These are phyloP conservation scores for Neltuma alba DNA, from an alignment of 306 rosid species.

Conservation along the genomic window DNA sequence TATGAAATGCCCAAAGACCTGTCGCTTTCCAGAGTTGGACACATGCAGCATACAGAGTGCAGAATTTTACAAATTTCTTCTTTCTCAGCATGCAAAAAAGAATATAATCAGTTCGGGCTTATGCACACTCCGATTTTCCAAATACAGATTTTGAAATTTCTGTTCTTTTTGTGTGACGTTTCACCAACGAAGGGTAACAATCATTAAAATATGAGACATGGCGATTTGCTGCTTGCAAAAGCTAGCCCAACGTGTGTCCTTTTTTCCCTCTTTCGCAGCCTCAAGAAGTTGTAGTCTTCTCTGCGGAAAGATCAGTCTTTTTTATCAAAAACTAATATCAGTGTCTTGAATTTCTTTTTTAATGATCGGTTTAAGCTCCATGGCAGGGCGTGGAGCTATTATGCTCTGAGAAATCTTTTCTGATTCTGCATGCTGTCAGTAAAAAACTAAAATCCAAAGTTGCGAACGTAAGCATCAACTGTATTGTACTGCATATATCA, in stretches of 20 bases:
- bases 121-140: conserved; percentile 15
- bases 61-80: conserved; percentile 61
- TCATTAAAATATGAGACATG: conserved; percentile 32
- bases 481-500: neutral
- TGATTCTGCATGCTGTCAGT: conserved; percentile 10
- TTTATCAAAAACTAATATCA: neutral
- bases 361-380: neutral
- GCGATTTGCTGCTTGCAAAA: conserved; percentile 30
- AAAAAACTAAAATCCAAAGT: neutral
- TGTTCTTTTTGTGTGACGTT: conserved; percentile 26
- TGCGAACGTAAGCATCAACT: conserved; percentile 11
- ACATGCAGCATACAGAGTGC: conserved; percentile 53
- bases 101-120: conserved; percentile 48
- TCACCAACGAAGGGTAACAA: conserved; percentile 25
- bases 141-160: neutral
- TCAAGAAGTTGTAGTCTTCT: neutral
- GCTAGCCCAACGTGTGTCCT: neutral
- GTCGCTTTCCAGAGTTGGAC: conserved; percentile 56
- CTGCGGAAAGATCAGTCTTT: conserved; percentile 2
- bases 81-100: conserved; percentile 77
- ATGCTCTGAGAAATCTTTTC: neutral
- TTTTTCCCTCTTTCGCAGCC: neutral
- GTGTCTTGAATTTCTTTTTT: neutral
- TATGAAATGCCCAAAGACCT: conserved; percentile 50
- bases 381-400: neutral